Conservation (phyloP, 1,284 basidiomycete species). For the Cystobasidium slooffiae region DNA sequence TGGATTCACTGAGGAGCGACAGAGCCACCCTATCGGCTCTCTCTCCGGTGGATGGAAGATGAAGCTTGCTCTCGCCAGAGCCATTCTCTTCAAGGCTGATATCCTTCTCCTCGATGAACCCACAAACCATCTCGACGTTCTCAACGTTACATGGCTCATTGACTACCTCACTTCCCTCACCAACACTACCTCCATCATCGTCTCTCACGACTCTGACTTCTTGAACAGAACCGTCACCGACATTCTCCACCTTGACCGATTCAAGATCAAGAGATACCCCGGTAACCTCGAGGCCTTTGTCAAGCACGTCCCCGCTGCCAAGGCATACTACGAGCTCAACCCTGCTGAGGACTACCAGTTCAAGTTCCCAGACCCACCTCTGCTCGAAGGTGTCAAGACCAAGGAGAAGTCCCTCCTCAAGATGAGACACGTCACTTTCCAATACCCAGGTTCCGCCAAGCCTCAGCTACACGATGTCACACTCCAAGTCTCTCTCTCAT, state of each 20-base stretch:
- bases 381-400: conserved; percentile 99
- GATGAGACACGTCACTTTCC: conserved; percentile 97
- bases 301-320: conserved; percentile 92
- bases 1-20: conserved; percentile 86
- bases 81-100: conserved; percentile 98
- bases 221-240: conserved; percentile 99
- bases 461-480: conserved; percentile 94
- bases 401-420: conserved; percentile 97
- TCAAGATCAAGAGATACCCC: conserved; percentile 96
- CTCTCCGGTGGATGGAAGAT: conserved; percentile 99
- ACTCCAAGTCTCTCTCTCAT: conserved; percentile 94
- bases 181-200: conserved; percentile 79
- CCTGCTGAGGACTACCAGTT: conserved; percentile 94
- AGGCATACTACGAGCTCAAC: conserved; percentile 95
- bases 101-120: conserved; percentile 96
- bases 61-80: conserved; percentile 98
- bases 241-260: conserved; percentile 97
- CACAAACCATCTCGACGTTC: conserved; percentile 96
- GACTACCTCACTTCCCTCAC: conserved; percentile 87
- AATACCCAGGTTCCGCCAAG: conserved; percentile 81
- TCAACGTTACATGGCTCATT: conserved; percentile 97
- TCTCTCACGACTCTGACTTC: conserved; percentile 90
- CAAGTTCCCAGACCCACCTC: conserved; percentile 92
- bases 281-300: conserved; percentile 98
- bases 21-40: conserved; percentile 81